Evolutionary conservation across 192 early-diverging fungal genomes (phyloP).

Genomic region (Dissophora ornata): DNA sequence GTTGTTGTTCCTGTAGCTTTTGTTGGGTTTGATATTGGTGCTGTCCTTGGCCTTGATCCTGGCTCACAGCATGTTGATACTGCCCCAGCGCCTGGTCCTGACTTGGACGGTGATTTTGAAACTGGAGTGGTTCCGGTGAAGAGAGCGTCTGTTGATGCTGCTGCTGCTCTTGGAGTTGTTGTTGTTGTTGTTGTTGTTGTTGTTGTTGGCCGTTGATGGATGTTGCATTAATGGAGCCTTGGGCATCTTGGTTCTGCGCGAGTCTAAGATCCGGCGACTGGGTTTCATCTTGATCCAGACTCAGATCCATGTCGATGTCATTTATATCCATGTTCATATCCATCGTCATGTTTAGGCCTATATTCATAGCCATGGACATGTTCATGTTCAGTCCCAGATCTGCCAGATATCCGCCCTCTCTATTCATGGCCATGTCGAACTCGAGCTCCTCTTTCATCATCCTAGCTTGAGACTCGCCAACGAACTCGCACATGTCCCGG

Average conservation of each 20-base stretch:
- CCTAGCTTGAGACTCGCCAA: slow-evolving; percentile 46
- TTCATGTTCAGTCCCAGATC: slow-evolving; percentile 32
- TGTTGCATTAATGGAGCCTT: neutral
- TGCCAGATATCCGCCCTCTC: slow-evolving; percentile 20
- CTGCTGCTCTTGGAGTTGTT: neutral
- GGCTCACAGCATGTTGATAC: too few species aligned
- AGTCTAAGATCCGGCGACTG: neutral
- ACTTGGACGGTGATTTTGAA: too few species aligned
- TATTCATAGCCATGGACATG: slow-evolving; percentile 28
- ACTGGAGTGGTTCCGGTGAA: too few species aligned
- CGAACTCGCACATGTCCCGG: slow-evolving; percentile 47
- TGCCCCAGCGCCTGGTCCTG: too few species aligned
- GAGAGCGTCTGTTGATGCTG: slow-evolving; percentile 1
- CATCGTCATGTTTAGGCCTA: slow-evolving; percentile 7
- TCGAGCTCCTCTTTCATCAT: slow-evolving; percentile 47
- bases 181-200: slow-evolving; percentile 8
- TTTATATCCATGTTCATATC: slow-evolving; percentile 4
- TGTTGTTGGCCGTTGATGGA: neutral
- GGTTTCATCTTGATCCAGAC: neutral
- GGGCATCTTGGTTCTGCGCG: neutral
- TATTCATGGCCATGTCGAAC: slow-evolving; percentile 32
- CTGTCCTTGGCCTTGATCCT: too few species aligned
- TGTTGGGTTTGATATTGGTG: too few species aligned
- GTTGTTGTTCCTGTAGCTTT: too few species aligned
- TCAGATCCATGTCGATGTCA: neutral